Base-by-base conservation (phyloP, 1,139 yeast genomes). In the Dujonia santamariae region DNA sequence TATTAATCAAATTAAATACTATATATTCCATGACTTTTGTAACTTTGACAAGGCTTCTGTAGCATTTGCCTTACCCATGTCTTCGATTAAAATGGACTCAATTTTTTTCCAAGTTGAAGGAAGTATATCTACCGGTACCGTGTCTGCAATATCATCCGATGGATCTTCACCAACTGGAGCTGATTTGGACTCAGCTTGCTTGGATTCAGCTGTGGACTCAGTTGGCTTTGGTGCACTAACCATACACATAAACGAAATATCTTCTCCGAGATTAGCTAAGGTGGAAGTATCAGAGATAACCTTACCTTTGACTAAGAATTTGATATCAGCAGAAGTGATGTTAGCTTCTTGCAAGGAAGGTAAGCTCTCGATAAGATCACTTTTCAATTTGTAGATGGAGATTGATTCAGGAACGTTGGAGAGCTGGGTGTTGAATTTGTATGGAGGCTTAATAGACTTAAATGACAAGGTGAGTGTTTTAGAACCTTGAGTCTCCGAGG, bases 381-480 rank as follows among this genome's bases (percentile, higher is more conserved):
- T 31, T 38, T 69, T 69, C 30, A 65, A 53, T 30, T 54, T 54
- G 43, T 56, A 63, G n/a, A 69, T 54, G 5, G 67, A 58, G 26
- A 49, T 47, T 9, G 60, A 45, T 7, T 42, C 43, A 0, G 60
- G 41, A 4, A 64, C 52, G 27, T 40, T 43, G 2, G 38, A 39
- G 39, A 67, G 46, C 30, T 44, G 57, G 3, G 55, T 41, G 18
- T 50, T 48, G 45, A 69, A 67, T 46, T 63, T 67, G 51, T 46
- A 62, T 1, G 75, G 75, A 1, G 75, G 74, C 38, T 63, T 65
- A 35, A 69, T 67, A 18, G 73, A 66, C 47, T 67, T 67, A 47
- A 68, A 56, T 2, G 53, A 47, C 17, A 67, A 43, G 4, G 40
- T 40, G 9, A 44, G 29, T n/a, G 36, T 35, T 6, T 32, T 36